Conservation (phyloP, 345 rosid species). For the Eutrema heterophyllum region DNA sequence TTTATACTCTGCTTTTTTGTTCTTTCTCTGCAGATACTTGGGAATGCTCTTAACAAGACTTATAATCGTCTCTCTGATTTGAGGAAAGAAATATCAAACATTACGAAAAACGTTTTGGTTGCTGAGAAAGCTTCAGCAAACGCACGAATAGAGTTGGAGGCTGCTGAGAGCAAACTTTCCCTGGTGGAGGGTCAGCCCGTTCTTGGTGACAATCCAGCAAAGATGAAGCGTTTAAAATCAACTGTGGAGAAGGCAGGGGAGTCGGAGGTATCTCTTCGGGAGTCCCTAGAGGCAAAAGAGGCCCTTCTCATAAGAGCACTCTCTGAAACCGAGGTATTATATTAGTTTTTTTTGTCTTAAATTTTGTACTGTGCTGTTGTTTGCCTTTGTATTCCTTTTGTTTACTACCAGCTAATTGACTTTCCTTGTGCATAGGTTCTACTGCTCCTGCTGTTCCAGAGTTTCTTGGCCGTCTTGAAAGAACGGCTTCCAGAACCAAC, state of each 20-base stretch:
- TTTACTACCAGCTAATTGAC: background rate
- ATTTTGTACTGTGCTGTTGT: background rate
- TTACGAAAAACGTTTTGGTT: conserved; percentile 49
- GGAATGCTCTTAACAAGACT: conserved; percentile 93
- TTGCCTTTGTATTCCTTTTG: background rate
- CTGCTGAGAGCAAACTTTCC: conserved; percentile 76
- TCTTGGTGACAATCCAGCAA: conserved; percentile 81
- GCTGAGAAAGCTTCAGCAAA: conserved; percentile 75
- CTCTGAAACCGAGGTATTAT: conserved; percentile 78
- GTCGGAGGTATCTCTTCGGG: conserved; percentile 54
- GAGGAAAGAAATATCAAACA: conserved; percentile 75
- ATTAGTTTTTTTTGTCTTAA: background rate
- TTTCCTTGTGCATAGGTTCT: conserved; percentile 43
- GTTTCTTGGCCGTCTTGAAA: conserved; percentile 61
- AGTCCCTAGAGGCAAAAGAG: conserved; percentile 77
- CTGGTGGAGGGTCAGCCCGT: conserved; percentile 89
- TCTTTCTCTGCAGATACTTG: conserved; percentile 53
- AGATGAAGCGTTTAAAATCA: conserved; percentile 69
- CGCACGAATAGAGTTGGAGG: conserved; percentile 68
- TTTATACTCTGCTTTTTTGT: background rate
- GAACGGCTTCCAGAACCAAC: conserved; percentile 82
- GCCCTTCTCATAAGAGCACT: conserved; percentile 84
- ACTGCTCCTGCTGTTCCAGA: conserved; percentile 58
- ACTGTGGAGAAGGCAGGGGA: conserved; percentile 64
- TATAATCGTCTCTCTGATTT: conserved; percentile 83